Conservation (phyloP, 2,329 filamentous ascomycete genomes). For the Pseudogymnoascus sp. region DNA sequence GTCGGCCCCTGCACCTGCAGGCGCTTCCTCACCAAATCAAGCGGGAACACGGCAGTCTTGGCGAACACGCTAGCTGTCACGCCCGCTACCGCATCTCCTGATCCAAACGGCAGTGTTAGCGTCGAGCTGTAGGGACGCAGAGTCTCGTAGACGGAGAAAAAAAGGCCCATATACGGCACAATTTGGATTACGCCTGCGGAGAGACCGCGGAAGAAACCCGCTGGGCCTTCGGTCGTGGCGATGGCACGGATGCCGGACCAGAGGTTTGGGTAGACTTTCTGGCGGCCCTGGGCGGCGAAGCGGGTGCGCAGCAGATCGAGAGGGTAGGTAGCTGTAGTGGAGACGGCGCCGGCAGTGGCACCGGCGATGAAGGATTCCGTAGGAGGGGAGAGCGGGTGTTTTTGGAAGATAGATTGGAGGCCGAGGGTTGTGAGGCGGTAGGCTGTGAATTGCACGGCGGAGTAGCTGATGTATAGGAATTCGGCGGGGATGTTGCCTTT, state of each 20-base stretch:
- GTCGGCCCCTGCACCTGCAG: conserved; percentile 94
- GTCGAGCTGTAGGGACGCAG: conserved; percentile 52
- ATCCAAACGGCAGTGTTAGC: conserved; percentile 58
- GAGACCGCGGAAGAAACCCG: conserved; percentile 83
- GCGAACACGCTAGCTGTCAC: conserved; percentile 69
- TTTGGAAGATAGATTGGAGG: conserved; percentile 38
- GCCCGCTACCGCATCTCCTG: conserved; percentile 76
- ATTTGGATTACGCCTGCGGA: conserved; percentile 78
- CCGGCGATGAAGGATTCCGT: conserved; percentile 76
- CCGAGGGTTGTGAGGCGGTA: conserved; percentile 69
- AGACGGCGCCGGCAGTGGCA: conserved; percentile 70
- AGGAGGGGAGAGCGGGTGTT: conserved; percentile 48
- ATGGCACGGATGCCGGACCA: conserved; percentile 64
- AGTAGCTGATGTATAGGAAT: conserved; percentile 86
- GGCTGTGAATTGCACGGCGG: conserved; percentile 78
- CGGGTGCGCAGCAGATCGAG: conserved; percentile 87
- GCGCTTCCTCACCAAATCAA: conserved; percentile 86
- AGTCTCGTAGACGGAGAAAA: conserved; percentile 83
- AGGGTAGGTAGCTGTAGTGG: conserved; percentile 81
- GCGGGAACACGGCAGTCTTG: conserved; percentile 85
- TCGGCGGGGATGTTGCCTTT: conserved; percentile 97
- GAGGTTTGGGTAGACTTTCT: conserved; percentile 71
- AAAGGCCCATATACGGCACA: conserved; percentile 92
- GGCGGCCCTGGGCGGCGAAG: conserved; percentile 86
- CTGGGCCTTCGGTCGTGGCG: conserved; percentile 59